These are phyloP conservation scores for Lactifluus rugatus DNA, from an alignment of 768 basidiomycete species.

Conservation along the genomic window DNA sequence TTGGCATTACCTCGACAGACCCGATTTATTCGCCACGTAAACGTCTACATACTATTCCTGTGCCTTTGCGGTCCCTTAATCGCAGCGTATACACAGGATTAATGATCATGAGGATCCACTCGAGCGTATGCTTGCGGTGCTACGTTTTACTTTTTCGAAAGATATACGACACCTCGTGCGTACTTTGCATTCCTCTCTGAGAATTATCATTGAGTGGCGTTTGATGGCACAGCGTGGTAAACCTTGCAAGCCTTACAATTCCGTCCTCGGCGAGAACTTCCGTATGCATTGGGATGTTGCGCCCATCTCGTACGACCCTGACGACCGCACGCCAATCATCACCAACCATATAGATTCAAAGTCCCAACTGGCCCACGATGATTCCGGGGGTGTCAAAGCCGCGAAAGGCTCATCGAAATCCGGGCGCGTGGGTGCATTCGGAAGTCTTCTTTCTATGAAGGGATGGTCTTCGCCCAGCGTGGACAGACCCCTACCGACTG, in stretches of 20 bases:
- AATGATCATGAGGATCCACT: slow-evolving; percentile 91
- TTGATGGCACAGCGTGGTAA: slow-evolving; percentile 57
- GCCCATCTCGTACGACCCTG: slow-evolving; percentile 45
- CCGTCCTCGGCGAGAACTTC: slow-evolving; percentile 83
- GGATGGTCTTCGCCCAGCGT: slow-evolving; percentile 33
- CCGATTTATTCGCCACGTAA: slow-evolving; percentile 88
- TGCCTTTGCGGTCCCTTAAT: neutral
- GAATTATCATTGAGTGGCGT: neutral
- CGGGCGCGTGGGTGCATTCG: slow-evolving; percentile 51
- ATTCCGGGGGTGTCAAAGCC: slow-evolving; percentile 41
- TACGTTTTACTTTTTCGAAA: slow-evolving; percentile 85
- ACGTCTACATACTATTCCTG: slow-evolving; percentile 24
- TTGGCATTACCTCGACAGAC: slow-evolving; percentile 88
- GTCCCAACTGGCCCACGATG: slow-evolving; percentile 27
- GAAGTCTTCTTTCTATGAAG: slow-evolving; percentile 41
- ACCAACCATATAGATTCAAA: slow-evolving; percentile 30
- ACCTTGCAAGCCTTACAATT: slow-evolving; percentile 90
- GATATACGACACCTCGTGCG: slow-evolving; percentile 87
- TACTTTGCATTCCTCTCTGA: slow-evolving; percentile 17
- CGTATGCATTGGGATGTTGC: slow-evolving; percentile 78
- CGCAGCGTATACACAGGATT: slow-evolving; percentile 45
- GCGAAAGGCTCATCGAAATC: slow-evolving; percentile 39
- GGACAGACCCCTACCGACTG: slow-evolving; percentile 29
- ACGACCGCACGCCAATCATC: slow-evolving; percentile 38
- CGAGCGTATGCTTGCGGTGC: slow-evolving; percentile 86